These are phyloP conservation scores for Euphorbia peplus DNA, from an alignment of 345 rosid species.

Conservation along the genomic window DNA sequence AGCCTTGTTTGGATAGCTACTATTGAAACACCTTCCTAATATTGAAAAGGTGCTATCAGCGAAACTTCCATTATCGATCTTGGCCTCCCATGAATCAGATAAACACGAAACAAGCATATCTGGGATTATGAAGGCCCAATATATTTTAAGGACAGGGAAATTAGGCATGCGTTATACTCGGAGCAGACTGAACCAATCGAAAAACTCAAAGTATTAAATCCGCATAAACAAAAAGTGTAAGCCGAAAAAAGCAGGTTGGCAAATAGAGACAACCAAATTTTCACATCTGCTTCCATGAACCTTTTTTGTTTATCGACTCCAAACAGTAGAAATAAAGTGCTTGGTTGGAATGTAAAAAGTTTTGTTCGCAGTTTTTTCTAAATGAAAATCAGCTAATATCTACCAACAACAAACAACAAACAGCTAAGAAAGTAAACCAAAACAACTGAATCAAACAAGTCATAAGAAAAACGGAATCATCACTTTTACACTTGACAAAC, in stretches of 20 bases:
- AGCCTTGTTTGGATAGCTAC: slow-evolving; percentile 35
- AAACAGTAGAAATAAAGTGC: too few relatives aligned
- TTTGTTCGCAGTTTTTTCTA: too few relatives aligned
- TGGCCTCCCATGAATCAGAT: slow-evolving; percentile 50
- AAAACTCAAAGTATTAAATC: background rate
- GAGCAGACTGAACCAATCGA: background rate
- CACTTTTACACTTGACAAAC: background rate
- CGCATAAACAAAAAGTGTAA: background rate
- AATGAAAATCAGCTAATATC: too few relatives aligned
- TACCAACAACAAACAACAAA: too few relatives aligned
- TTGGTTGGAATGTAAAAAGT: too few relatives aligned
- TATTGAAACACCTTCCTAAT: slow-evolving; percentile 33
- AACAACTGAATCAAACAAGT: background rate
- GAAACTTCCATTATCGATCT: slow-evolving; percentile 30
- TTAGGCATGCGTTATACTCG: background rate
- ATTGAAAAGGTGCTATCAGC: slow-evolving; percentile 36
- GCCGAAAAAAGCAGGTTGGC: background rate
- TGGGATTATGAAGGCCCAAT: slow-evolving; percentile 36
- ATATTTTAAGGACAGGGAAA: background rate
- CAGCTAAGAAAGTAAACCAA: too few relatives aligned
- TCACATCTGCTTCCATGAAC: background rate
- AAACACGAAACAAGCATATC: slow-evolving; percentile 29
- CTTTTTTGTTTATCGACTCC: background rate
- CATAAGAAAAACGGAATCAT: background rate
- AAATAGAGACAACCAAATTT: background rate